These are phyloP conservation scores for Trichomonascaceae sp. DNA, from an alignment of 1,139 yeast genomes.

Conservation along the genomic window DNA sequence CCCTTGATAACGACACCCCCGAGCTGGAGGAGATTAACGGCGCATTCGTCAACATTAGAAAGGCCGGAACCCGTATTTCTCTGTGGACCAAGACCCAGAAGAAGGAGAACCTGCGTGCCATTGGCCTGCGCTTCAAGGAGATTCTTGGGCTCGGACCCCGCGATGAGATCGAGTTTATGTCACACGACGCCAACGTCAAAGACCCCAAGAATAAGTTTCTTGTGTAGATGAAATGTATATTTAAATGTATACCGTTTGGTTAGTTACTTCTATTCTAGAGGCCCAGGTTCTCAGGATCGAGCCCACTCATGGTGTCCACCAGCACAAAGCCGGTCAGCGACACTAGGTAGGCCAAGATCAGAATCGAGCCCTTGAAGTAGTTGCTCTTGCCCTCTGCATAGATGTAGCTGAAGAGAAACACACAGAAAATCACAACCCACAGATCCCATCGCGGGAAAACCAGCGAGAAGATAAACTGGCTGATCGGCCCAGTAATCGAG, in stretches of 20 bases:
- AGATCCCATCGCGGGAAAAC: conserved; percentile 96
- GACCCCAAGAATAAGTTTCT: not conserved
- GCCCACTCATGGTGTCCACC: not conserved
- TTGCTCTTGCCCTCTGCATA: conserved; percentile 96
- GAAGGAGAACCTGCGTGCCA: conserved; percentile 34
- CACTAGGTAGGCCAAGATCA: conserved; percentile 66
- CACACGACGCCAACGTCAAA: conserved; percentile 42
- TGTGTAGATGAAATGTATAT: no score
- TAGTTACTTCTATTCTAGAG: no score
- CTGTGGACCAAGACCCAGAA: conserved; percentile 85
- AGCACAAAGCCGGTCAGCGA: conserved; percentile 75
- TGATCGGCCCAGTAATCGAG: conserved; percentile 15
- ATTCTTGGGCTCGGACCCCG: conserved; percentile 55
- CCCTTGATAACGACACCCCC: conserved; percentile 60
- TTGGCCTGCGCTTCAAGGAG: conserved; percentile 69
- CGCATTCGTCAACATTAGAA: conserved; percentile 80
- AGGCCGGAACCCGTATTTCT: conserved; percentile 71
- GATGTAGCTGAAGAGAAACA: conserved; percentile 79
- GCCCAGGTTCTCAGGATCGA: no score
- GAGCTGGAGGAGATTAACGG: conserved; percentile 73
- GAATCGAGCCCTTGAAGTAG: conserved; percentile 87
- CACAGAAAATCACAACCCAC: conserved; percentile 72
- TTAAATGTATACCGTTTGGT: no score
- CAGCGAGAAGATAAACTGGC: conserved; percentile 53
- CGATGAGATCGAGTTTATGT: conserved; percentile 63